Evolutionary conservation across 2,329 filamentous ascomycete genomes (phyloP), one percentile per base, ranked within the genome.

Genomic region (Graphium sp.): DNA sequence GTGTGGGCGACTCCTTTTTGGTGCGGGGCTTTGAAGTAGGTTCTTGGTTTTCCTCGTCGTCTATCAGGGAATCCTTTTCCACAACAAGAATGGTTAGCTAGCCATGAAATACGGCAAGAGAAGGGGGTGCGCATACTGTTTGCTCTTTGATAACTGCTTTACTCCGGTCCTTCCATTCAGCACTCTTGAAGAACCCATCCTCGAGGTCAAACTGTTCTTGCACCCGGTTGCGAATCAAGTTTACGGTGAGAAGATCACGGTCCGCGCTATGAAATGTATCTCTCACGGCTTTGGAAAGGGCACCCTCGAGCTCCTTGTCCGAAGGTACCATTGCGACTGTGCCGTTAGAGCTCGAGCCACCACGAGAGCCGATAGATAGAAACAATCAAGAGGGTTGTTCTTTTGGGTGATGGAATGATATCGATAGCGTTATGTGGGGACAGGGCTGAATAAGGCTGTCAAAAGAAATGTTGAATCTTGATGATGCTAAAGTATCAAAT

Each of bases 91-190:
- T 37, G 16, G 16, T 17, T 15, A 22, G 10, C 17, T 20, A 26
- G 15, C 21, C 14, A 7, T 6, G 4, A 54, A 63, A 36, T 54
- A 74, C 70, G n/a, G 63, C 58, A 26, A 56, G 50, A n/a, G n/a
- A n/a, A n/a, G n/a, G n/a, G n/a, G n/a, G n/a, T n/a, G n/a, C n/a
- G n/a, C n/a, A n/a, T n/a, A n/a, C n/a, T n/a, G n/a, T n/a, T n/a
- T n/a, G n/a, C 12, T 50, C 48, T 29, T 62, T 62, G 36, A 75
- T 70, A n/a, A 73, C 39, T 1, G 46, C 42, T 40, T 74, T 74
- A 44, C 67, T 74, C 37, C 54, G 60, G 5, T 49, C 44, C 43
- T 74, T 74, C 71, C 71, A 75, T 11, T 59, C 47, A 0, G 37
- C 47, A 2, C 42, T 36, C 10, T 50, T 49, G 28, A 74, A 60